Evolutionary conservation across 305 asterid genomes (phyloP), one percentile per base, ranked within the genome.

Genomic region (Petunia hybrid): DNA sequence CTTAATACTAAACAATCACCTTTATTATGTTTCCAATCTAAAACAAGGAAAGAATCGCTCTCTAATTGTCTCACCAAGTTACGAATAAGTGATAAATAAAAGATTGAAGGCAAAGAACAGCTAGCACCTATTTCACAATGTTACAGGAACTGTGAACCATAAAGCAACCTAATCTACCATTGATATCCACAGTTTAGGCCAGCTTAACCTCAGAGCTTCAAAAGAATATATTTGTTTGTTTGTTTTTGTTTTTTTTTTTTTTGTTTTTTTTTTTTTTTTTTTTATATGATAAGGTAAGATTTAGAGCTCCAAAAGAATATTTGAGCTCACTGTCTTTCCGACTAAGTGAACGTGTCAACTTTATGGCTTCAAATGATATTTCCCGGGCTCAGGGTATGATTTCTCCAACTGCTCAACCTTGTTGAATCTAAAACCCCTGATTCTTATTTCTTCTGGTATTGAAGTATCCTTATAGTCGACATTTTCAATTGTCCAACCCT

Each of bases 401-500:
- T 80, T 86, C 80, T 90, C 96, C 88, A 92, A 65, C 87, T 97
- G 99, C 89, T 94, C 98, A n/a, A 86, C 85, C 82, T 90, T 93
- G 80, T 89, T 90, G 73, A 93, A 88, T 81, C 83, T 88, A 89
- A 93, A 94, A 60, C 98, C 98, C 77, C 99, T 90, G 85, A 94
- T 95, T 82, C 99, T 90, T 81, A 92, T 89, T 82, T 95, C 98
- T 85, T 96, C 99, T 12, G 94, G 91, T 77, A 76, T 82, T 4
- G 95, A 87, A 79, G 89, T 84, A 78, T 91, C 94, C 84, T 86
- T 90, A 42, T 61, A 87, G 81, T 94, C 97, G 38, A 96, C 94
- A 10, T 82, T 82, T 83, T 96, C 98, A 38, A 91, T 85, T 38
- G 66, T 77, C 97, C 98, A 94, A 40, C 99, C 98, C 16, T 89